Evolutionary conservation across 2,329 filamentous ascomycete species (phyloP).

Genomic region (Paraconiothyrium brasiliense): DNA sequence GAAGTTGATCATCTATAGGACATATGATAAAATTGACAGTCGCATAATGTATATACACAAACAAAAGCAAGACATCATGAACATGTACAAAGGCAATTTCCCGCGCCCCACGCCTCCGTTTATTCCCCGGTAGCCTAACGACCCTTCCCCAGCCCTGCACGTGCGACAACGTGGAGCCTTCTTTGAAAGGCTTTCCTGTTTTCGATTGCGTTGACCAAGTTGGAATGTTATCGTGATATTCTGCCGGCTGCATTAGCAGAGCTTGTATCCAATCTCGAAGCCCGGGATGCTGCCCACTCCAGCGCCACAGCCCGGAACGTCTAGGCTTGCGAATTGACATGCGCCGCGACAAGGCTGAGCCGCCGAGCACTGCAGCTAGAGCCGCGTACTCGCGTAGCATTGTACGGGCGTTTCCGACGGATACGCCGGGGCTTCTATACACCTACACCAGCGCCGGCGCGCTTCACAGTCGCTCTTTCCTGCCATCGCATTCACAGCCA

Average conservation of each 20-base stretch:
- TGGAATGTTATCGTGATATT: background rate
- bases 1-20: background rate
- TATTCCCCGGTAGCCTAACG: slow-evolving; percentile 11
- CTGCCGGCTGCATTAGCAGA: background rate
- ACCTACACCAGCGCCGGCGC: background rate
- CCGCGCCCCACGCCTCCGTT: slow-evolving; percentile 13
- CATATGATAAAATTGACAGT: background rate
- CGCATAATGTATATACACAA: slow-evolving; percentile 8
- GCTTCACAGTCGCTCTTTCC: slow-evolving; percentile 6
- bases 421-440: too few relatives aligned
- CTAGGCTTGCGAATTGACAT: slow-evolving; percentile 19
- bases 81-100: background rate
- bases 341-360: slow-evolving; percentile 13
- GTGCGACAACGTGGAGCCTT: background rate
- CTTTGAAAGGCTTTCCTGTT: background rate
- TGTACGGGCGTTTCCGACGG: background rate
- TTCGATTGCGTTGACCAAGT: slow-evolving; percentile 1
- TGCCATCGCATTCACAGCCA: slow-evolving; percentile 9
- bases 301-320: slow-evolving; percentile 15
- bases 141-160: slow-evolving; percentile 3
- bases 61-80: background rate
- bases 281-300: slow-evolving; percentile 14
- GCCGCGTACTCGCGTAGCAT: slow-evolving; percentile 3
- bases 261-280: slow-evolving; percentile 2
- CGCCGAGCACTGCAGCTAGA: background rate